Conservation (phyloP, 2,329 filamentous ascomycete species). For the Cordyceps cateniannulata region DNA sequence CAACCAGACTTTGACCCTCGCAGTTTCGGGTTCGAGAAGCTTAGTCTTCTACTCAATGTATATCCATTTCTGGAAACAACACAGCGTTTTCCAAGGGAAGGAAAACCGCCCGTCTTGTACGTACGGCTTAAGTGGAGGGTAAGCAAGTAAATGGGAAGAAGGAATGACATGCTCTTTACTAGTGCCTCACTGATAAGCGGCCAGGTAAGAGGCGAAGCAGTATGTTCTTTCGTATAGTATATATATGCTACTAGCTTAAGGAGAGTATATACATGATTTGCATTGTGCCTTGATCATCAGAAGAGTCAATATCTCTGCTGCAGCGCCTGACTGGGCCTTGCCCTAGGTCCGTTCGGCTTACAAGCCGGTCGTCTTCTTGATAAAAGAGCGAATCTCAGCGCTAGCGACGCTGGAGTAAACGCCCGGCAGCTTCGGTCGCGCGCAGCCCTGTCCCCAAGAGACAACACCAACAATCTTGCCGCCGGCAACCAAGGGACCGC, state of each 20-base stretch:
- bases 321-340: not conserved
- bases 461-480: conserved; percentile 22
- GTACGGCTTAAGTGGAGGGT: not conserved
- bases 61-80: not conserved
- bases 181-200: no score
- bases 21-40: not conserved
- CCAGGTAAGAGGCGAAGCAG: not conserved
- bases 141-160: not conserved
- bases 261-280: not conserved
- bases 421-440: conserved; percentile 19
- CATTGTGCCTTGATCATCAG: no score
- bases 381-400: conserved; percentile 19
- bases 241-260: not conserved
- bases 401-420: conserved; percentile 24
- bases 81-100: not conserved
- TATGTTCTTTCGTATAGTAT: not conserved
- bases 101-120: not conserved
- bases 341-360: not conserved
- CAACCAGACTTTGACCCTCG: not conserved
- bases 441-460: conserved; percentile 27
- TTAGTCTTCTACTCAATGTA: not conserved
- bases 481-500: conserved; percentile 24
- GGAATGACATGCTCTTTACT: no score
- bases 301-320: not conserved
- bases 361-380: conserved; percentile 14